Base-by-base conservation (phyloP, 129 eudicot genomes). In the Chrysanthemum seticuspe region DNA sequence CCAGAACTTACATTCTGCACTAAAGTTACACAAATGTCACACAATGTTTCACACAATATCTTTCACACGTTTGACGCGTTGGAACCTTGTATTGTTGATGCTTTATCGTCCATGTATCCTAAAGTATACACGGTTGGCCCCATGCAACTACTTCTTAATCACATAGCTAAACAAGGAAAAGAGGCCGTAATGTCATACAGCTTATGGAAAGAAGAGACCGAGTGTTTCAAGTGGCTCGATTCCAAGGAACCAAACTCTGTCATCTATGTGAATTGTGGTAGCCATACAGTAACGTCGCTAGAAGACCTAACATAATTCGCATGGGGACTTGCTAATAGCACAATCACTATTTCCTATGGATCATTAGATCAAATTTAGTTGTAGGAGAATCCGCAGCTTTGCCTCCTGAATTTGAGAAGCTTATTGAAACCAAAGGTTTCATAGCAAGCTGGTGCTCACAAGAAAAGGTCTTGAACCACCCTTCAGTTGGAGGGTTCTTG, bases 311-410 rank as follows among this genome's bases (percentile, higher is more conserved):
- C 4, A 23, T 77, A 78, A 25, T 54, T 78, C 0, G 72, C 72
- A 21, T 64, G 81, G 77, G 82, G 82, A 63, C 76, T 78, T 13
- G 72, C 67, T 15, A 55, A 61, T 45, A 78, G 77, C n/a, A n/a
- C 51, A 71, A 71, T 18, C 72, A 78, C 15, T 54, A 21, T 56
- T 79, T 72, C 2, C 62, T 79, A 16, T 79, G 78, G 78, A 29
- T 79, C 48, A 65, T 72, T 16, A n/a, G 77, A 2, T 19, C 72
- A 0, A 3, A 70, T 58, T 9, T 62, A 18, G 14, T 71, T 0
- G 18, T 16, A 0, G 68, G 69, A 2, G 78, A 72, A 29, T 29
- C 78, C 1, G 10, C 48, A 11, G 50, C 16, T 7, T 54, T 65
- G 65, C 82, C 82, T 29, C 54, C 45, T 10, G 74, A 78, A 51